Base-by-base conservation (phyloP, 306 rosid species). In the Rosa lucieae region DNA sequence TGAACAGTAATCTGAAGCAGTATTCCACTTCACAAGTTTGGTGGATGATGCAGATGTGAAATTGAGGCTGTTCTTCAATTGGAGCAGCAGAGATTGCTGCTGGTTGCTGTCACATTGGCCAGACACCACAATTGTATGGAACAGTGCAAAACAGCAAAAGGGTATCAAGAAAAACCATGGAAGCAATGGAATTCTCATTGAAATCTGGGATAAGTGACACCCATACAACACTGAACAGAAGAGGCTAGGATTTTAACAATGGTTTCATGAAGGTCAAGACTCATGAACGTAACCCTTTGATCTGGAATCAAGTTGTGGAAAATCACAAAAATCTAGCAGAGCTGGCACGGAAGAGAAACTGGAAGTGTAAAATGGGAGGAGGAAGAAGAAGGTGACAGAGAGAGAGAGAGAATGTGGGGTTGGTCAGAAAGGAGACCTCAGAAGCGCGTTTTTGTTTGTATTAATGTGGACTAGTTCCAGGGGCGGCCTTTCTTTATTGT, bases 71-170 rank as follows among this genome's bases (percentile, higher is more conserved):
- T 77, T 88, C 85, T 83, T 88, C 76, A 91, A 52, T 20, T 83
- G 78, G 1, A 88, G 80, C 77, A 69, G 11, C 71, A 32, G 66
- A 11, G 51, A 32, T 11, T 65, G 9, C 66, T 80, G 68, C 80
- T 80, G 89, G 69, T 88, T 85, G 1, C 35, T 72, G 5, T 82
- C 84, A 70, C 93, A 91, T 67, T 56, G 76, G 39, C 84, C 85
- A 59, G 46, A 78, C 4, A 77, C 83, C 18, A 32, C 52, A 75
- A 26, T 32, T 39, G 21, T 37, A 44, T 79, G 76, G 49, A 81
- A 13, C 70, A 55, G 68, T 23, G 63, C 21, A 15, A 76, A 15
- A 37, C 62, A 78, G 82, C 20, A 59, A 12, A 59, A 0, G 76
- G 62, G 20, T 3, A 80, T 51, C 10, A 72, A 63, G 77, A 83